Conservation (phyloP, 176 grass and related monocot species). For the Carex kokanica region DNA sequence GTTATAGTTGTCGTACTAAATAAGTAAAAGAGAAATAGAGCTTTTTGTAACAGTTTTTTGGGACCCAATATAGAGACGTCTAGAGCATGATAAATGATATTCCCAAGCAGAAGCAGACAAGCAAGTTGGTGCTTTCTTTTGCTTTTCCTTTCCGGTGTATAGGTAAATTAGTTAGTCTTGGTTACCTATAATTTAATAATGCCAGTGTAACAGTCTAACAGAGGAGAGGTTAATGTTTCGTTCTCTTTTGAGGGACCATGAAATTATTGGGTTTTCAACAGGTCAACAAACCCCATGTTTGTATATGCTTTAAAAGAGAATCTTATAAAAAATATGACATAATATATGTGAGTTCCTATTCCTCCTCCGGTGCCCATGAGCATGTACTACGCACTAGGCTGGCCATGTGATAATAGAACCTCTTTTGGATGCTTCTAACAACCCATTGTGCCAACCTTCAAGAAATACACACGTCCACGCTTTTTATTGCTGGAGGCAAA, state of each 20-base stretch:
- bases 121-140: background rate
- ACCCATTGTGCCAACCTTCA: background rate
- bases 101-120: background rate
- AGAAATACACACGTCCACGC: background rate
- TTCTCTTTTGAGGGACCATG: slow-evolving; percentile 7
- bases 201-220: background rate
- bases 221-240: slow-evolving; percentile 14
- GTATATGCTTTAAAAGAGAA: slow-evolving; percentile 25
- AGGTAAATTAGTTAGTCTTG: slow-evolving; percentile 22
- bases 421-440: background rate
- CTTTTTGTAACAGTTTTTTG: background rate
- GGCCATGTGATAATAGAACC: slow-evolving; percentile 22
- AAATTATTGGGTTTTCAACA: slow-evolving; percentile 18
- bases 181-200: slow-evolving; percentile 12
- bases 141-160: background rate
- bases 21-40: background rate
- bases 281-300: slow-evolving; percentile 25
- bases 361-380: background rate
- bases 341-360: background rate
- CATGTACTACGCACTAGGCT: background rate
- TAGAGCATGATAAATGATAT: background rate
- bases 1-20: background rate
- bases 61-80: slow-evolving; percentile 1
- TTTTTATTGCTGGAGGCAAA: background rate
- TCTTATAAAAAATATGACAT: background rate